Percentiles rank a stretch among this genome's conserved stretches.
Evolutionary conservation across 139 green algal species (phyloP).

Genomic region (Diplosphaera chodatii): DNA sequence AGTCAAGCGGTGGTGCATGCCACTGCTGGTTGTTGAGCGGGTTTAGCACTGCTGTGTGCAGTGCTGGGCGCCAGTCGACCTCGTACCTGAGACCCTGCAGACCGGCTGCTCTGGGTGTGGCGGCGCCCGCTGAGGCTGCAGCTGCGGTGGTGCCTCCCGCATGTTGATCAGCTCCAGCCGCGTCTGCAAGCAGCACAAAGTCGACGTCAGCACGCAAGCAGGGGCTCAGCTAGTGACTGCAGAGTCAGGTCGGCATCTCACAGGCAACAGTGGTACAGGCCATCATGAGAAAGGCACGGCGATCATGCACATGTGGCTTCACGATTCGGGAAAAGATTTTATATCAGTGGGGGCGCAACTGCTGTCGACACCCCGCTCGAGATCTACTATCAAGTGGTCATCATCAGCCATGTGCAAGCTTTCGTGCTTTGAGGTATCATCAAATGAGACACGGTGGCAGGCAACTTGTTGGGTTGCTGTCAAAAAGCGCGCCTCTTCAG

Average conservation of each 20-base stretch:
- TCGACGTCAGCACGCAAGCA: not conserved
- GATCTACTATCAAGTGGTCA: conserved; percentile 23
- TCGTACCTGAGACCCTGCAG: conserved; percentile 29
- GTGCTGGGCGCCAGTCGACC: too few species aligned
- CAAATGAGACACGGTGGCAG: too few species aligned
- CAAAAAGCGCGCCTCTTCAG: conserved; percentile 11
- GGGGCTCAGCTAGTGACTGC: too few species aligned
- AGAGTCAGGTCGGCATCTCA: too few species aligned
- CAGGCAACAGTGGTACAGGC: not conserved
- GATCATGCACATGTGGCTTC: not conserved
- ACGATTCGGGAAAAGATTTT: not conserved
- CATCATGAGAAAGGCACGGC: too few species aligned
- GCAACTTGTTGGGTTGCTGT: not conserved
- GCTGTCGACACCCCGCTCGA: conserved; percentile 1
- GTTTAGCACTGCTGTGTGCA: not conserved
- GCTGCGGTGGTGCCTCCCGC: conserved; percentile 19
- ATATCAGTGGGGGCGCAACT: not conserved
- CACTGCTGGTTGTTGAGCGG: not conserved
- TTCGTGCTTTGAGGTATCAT: not conserved
- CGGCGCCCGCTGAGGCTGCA: conserved; percentile 22
- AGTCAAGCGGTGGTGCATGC: not conserved
- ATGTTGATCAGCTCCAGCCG: conserved; percentile 47
- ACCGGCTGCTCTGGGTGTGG: not conserved
- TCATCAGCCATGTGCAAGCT: conserved; percentile 1
- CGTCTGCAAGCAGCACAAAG: conserved; percentile 13